Percentiles rank a stretch among this genome's conserved stretches.
Conservation (phyloP, 2,329 filamentous ascomycete species). For the Fonsecaea pedrosoi region DNA sequence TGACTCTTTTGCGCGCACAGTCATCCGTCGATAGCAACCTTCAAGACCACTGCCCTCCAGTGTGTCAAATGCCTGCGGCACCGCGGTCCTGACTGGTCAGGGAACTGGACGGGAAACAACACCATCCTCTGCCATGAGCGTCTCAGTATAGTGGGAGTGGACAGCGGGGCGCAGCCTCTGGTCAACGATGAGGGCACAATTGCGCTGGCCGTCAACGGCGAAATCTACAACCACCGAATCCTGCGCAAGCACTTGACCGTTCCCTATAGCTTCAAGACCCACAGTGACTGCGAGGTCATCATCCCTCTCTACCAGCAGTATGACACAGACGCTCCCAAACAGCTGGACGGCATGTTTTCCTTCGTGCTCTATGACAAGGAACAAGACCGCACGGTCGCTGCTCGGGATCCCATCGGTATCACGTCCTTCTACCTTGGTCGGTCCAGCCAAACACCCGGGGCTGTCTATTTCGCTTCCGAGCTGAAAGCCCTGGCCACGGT, state of each 20-base stretch:
- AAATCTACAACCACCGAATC: constrained; percentile 99
- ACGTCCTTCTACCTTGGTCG: constrained; percentile 97
- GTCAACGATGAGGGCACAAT: constrained; percentile 89
- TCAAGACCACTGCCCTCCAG: constrained; percentile 46
- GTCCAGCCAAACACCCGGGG: constrained; percentile 78
- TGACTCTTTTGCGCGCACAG: constrained; percentile 35
- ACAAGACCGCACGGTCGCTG: constrained; percentile 88
- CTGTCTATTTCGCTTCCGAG: constrained; percentile 96
- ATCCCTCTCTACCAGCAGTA: constrained; percentile 96
- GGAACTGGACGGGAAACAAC: constrained; percentile 85
- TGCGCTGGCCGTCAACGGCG: constrained; percentile 95
- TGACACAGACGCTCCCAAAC: constrained; percentile 87
- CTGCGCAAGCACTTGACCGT: constrained; percentile 84
- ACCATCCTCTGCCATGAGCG: constrained; percentile 98
- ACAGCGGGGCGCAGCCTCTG: constrained; percentile 93
- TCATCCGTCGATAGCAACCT: constrained; percentile 43
- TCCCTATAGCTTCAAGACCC: constrained; percentile 95
- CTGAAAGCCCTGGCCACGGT: constrained; percentile 91
- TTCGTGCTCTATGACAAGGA: constrained; percentile 98
- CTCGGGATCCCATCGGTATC: constrained; percentile 94
- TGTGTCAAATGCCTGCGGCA: constrained; percentile 76
- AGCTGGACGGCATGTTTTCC: constrained; percentile 99
- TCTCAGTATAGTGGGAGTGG: constrained; percentile 95
- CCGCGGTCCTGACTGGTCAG: constrained; percentile 97
- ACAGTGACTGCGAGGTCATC: constrained; percentile 98